Evolutionary conservation across 441 rosid genomes (phyloP).

Genomic region (Pelargonium cotyledonis): DNA sequence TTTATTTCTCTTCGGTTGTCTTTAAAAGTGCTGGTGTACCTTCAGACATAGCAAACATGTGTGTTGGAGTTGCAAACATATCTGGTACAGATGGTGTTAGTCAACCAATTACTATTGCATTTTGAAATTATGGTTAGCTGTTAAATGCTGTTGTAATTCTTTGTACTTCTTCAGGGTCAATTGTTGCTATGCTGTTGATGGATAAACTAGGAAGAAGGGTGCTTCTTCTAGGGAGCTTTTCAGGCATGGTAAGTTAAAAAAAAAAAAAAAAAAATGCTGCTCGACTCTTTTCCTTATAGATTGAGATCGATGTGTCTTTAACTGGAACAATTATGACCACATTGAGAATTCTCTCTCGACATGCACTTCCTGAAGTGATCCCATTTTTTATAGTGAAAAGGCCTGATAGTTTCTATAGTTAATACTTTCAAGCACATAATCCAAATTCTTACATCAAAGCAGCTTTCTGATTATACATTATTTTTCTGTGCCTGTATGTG

Average conservation of each 20-base stretch:
- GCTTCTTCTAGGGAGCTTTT: conserved; percentile 64
- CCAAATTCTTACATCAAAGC: background rate
- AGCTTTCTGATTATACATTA: background rate
- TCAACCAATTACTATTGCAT: background rate
- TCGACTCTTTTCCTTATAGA: background rate
- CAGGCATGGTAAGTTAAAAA: conserved; percentile 47
- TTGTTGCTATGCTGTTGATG: conserved; percentile 56
- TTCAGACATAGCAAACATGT: conserved; percentile 56
- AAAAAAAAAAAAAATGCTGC: background rate
- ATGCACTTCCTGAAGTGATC: background rate
- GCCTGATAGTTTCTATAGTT: background rate
- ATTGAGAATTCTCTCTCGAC: background rate
- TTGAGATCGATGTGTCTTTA: background rate
- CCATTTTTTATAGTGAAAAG: background rate
- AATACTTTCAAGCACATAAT: background rate
- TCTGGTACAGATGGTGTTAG: conserved; percentile 37
- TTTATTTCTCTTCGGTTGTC: conserved; percentile 72
- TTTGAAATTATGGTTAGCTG: conserved; percentile 2
- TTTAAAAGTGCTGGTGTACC: conserved; percentile 70
- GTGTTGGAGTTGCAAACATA: conserved; percentile 58
- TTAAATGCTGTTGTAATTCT: conserved; percentile 6
- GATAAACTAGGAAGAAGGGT: conserved; percentile 66
- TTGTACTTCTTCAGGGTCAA: conserved; percentile 39
- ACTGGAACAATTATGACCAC: background rate
- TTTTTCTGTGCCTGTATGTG: background rate